A percentile compares a stretch with the other conserved stretches of the same genome.
Conservation (phyloP, 768 basidiomycete species). For the Mycena epipterygia region DNA sequence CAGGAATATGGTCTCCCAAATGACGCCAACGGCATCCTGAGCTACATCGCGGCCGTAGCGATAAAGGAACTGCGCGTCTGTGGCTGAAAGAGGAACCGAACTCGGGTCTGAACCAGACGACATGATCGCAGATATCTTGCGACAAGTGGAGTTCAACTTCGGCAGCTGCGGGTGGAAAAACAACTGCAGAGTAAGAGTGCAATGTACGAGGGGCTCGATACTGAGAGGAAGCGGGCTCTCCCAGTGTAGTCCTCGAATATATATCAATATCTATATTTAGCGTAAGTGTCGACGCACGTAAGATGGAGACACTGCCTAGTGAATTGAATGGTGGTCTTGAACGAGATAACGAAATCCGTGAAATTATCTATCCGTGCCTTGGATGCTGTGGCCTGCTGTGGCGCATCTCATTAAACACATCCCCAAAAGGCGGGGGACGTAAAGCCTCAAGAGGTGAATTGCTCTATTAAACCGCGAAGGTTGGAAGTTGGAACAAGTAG, state of each 20-base stretch:
- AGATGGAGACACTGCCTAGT: neutral
- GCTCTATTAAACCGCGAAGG: too few species aligned
- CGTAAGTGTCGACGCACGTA: neutral
- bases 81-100: constrained; percentile 6
- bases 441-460: too few species aligned
- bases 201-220: neutral
- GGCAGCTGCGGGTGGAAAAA: neutral
- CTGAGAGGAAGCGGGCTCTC: neutral
- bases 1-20: constrained; percentile 25
- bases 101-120: neutral
- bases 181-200: neutral
- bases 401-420: neutral
- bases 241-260: neutral
- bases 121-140: neutral
- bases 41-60: constrained; percentile 3
- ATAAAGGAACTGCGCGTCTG: constrained; percentile 16
- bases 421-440: too few species aligned
- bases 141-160: too few species aligned
- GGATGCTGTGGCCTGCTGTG: neutral
- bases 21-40: constrained; percentile 15
- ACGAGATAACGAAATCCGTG: too few species aligned
- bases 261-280: neutral
- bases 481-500: too few species aligned
- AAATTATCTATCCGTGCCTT: neutral
- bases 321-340: too few species aligned